A percentile compares a stretch with the other conserved stretches of the same genome.
Conservation (phyloP, 495 filamentous ascomycete genomes). For the Amorphotheca resinae region DNA sequence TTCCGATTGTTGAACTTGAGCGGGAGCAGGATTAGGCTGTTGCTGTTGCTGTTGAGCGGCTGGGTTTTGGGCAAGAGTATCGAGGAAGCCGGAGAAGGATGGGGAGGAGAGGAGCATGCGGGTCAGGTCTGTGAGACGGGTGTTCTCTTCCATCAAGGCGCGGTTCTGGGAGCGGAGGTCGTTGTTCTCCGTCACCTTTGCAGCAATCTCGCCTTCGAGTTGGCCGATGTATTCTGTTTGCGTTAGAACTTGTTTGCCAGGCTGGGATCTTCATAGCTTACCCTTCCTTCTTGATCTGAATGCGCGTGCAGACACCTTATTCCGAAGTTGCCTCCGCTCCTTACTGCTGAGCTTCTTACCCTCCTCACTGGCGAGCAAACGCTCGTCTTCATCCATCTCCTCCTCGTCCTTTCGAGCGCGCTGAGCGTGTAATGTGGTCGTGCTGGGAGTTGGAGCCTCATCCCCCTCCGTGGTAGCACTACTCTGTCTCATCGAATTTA, state of each 20-base stretch:
- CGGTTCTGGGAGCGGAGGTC: constrained; percentile 63
- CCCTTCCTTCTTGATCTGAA: constrained; percentile 95
- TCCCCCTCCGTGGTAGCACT: constrained; percentile 39
- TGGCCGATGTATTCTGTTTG: constrained; percentile 80
- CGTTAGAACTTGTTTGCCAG: constrained; percentile 32
- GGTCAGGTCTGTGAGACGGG: constrained; percentile 61
- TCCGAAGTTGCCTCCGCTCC: constrained; percentile 83
- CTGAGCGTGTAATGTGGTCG: constrained; percentile 40
- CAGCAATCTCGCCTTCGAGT: constrained; percentile 74
- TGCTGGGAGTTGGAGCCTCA: constrained; percentile 31
- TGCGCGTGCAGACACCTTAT: constrained; percentile 95
- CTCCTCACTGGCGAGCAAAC: constrained; percentile 83
- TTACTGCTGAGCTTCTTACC: constrained; percentile 95
- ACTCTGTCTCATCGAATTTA: constrained; percentile 71
- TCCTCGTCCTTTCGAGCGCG: constrained; percentile 73
- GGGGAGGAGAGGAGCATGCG: constrained; percentile 75
- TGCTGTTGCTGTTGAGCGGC: constrained; percentile 22
- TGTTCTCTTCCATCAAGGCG: constrained; percentile 65
- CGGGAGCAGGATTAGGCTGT: constrained; percentile 14
- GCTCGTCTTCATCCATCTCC: constrained; percentile 97
- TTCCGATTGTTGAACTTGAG: constrained; percentile 21
- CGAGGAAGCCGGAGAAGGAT: constrained; percentile 72
- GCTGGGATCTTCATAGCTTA: constrained; percentile 31
- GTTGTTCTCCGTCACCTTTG: constrained; percentile 55
- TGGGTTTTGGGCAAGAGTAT: constrained; percentile 51